Conservation (phyloP, 208 protist genomes). For the Acanthamoeba culbertsoni region DNA sequence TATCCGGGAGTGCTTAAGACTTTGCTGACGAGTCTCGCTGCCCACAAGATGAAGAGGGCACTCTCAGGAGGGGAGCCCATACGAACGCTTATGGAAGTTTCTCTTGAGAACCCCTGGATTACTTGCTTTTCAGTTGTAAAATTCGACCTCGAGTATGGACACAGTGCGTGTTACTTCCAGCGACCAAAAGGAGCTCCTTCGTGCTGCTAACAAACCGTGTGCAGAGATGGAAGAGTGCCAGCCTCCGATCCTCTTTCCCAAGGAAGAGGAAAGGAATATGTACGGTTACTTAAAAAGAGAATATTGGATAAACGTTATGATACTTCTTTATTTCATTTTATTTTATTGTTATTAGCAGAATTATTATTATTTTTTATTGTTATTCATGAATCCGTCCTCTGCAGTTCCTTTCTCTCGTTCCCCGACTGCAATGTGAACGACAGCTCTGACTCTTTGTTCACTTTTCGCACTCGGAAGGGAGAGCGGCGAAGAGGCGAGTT, state of each 20-base stretch:
- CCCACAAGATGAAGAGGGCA: too few species aligned
- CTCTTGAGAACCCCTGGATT: slow-evolving; percentile 12
- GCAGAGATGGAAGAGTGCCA: neutral
- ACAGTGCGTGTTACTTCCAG: neutral
- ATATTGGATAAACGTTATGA: neutral
- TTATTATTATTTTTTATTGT: neutral
- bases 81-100: too few species aligned
- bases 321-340: neutral
- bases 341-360: neutral
- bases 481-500: neutral
- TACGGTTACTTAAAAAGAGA: neutral
- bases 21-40: too few species aligned
- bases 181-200: neutral
- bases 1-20: too few species aligned
- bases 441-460: slow-evolving; percentile 25
- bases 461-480: slow-evolving; percentile 17
- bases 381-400: neutral
- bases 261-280: slow-evolving; percentile 1
- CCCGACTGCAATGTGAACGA: slow-evolving; percentile 6
- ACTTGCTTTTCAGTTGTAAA: slow-evolving; percentile 2
- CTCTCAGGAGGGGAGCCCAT: too few species aligned
- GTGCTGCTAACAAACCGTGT: neutral
- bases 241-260: neutral
- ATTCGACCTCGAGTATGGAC: slow-evolving; percentile 12
- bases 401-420: neutral